Conservation (phyloP, 495 filamentous ascomycete species). For the Lindgomyces ingoldianus region DNA sequence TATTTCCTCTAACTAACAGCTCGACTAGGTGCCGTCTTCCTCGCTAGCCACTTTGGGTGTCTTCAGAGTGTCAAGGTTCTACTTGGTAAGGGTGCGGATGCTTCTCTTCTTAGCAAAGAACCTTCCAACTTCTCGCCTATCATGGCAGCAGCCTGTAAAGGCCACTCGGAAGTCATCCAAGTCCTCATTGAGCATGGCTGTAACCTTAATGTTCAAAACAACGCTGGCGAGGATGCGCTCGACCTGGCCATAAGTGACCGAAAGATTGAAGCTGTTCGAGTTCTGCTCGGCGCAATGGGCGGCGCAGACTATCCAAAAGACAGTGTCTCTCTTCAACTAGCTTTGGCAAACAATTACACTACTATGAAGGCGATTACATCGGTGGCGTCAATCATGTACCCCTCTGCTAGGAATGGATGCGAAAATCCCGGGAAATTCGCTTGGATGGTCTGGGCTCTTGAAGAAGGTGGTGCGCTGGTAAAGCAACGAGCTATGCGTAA, state of each 20-base stretch:
- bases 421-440: not conserved
- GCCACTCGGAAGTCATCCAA: conserved; percentile 11
- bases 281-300: conserved; percentile 12
- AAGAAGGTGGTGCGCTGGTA: conserved; percentile 17
- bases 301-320: conserved; percentile 8
- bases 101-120: conserved; percentile 3
- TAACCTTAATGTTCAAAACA: not conserved
- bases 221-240: conserved; percentile 8
- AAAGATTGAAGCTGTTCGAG: conserved; percentile 3
- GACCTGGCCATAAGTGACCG: conserved; percentile 13
- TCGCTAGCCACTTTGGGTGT: conserved; percentile 27
- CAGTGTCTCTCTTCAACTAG: conserved; percentile 24
- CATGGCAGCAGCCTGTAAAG: conserved; percentile 9
- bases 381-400: conserved; percentile 9
- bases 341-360: conserved; percentile 10
- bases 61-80: conserved; percentile 7
- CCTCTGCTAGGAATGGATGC: not conserved
- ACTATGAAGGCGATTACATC: conserved; percentile 14
- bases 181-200: conserved; percentile 12
- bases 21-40: conserved; percentile 1
- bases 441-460: conserved; percentile 22
- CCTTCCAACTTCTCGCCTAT: conserved; percentile 7
- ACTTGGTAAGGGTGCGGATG: conserved; percentile 13
- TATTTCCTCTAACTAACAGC: not conserved
- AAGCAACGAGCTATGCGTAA: conserved; percentile 4